A percentile compares a stretch with the other conserved stretches of the same genome.
Evolutionary conservation across 106 monocot genomes (phyloP).

Genomic region (Acorus calamus): DNA sequence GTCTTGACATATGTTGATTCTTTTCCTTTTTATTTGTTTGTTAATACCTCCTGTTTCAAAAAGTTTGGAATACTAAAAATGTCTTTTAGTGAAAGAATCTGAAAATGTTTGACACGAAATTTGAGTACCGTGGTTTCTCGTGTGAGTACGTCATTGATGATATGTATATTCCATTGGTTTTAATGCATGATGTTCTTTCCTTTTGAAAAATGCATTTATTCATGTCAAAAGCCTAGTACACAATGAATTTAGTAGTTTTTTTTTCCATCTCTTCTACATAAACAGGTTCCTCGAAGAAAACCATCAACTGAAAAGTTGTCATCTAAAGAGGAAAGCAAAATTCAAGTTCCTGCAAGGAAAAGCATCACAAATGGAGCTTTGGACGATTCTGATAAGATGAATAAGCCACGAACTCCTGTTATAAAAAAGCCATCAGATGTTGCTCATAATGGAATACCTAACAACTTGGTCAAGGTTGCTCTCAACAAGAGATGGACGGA

Average conservation of each 20-base stretch:
- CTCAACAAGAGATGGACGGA: constrained; percentile 48
- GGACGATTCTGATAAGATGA: constrained; percentile 27
- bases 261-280: constrained; percentile 4
- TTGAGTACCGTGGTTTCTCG: too few species aligned
- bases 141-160: too few species aligned
- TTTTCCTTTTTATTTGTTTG: too few species aligned
- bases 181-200: background rate
- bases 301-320: constrained; percentile 20
- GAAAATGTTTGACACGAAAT: too few species aligned
- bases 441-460: constrained; percentile 17
- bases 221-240: background rate
- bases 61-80: too few species aligned
- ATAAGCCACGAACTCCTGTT: constrained; percentile 13
- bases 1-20: too few species aligned
- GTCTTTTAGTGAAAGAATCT: too few species aligned
- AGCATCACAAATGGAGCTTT: constrained; percentile 7
- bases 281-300: constrained; percentile 47
- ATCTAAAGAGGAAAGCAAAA: constrained; percentile 33
- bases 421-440: constrained; percentile 35
- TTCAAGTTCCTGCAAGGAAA: constrained; percentile 29
- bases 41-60: too few species aligned
- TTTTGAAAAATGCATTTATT: background rate
- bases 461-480: constrained; percentile 39
- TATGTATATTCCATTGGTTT: too few species aligned
- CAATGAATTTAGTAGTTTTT: background rate